Percentiles rank a stretch among this genome's conserved stretches.
These are phyloP conservation scores for Daldinia sp. DNA, from an alignment of 2,329 filamentous ascomycete genomes.

Conservation along the genomic window DNA sequence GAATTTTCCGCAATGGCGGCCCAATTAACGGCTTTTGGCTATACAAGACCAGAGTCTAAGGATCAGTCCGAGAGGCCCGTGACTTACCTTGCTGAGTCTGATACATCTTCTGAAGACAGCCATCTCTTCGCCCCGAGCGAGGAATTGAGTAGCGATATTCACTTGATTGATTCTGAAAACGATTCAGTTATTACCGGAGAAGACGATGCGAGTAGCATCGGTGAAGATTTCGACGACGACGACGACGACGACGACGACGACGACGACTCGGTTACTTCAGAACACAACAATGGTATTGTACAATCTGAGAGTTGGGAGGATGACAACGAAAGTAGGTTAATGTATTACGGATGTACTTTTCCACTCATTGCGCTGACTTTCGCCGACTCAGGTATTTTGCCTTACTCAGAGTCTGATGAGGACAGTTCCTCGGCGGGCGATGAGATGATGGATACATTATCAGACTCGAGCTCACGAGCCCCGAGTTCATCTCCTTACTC, in stretches of 20 bases:
- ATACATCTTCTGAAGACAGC: conserved; percentile 2
- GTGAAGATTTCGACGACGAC: conserved; percentile 8
- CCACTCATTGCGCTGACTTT: conserved; percentile 4
- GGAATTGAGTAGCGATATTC: conserved; percentile 25
- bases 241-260: conserved; percentile 18
- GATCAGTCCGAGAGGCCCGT: conserved; percentile 3
- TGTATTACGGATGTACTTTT: not conserved
- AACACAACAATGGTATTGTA: conserved; percentile 18
- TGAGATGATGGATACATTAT: conserved; percentile 15
- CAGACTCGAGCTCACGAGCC: conserved; percentile 9
- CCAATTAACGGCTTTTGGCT: not conserved
- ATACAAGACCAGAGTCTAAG: not conserved
- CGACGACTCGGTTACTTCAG: conserved; percentile 26
- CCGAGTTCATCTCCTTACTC: conserved; percentile 15
- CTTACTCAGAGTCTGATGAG: conserved; percentile 26
- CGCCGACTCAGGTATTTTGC: conserved; percentile 4
- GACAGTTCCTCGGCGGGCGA: conserved; percentile 29
- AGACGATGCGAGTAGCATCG: conserved; percentile 21
- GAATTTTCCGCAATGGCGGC: not conserved
- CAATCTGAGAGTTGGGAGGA: conserved; percentile 22
- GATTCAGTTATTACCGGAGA: conserved; percentile 24
- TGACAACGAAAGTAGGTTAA: conserved; percentile 38
- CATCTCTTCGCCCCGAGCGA: conserved; percentile 5
- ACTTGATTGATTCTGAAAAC: conserved; percentile 24
- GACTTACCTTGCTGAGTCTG: not conserved